Evolutionary conservation across 2,329 filamentous ascomycete species (phyloP).

Genomic region (Alternaria ethzedia): DNA sequence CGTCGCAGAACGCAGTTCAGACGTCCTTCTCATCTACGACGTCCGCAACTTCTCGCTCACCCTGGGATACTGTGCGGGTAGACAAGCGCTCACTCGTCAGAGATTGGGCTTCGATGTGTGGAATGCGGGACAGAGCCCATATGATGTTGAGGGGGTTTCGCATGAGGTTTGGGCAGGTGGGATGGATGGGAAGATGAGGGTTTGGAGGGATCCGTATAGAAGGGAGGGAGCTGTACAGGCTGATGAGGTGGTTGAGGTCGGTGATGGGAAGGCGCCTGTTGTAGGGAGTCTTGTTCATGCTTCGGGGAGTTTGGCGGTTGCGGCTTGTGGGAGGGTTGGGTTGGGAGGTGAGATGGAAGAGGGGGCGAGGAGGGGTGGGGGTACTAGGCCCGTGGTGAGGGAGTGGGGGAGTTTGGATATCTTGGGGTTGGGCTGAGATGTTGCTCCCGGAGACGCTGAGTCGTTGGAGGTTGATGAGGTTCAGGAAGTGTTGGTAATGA

Average conservation of each 20-base stretch:
- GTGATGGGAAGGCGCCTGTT: conserved; percentile 21
- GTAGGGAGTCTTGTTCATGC: conserved; percentile 34
- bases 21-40: conserved; percentile 65
- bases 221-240: conserved; percentile 46
- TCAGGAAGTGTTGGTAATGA: not conserved
- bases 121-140: conserved; percentile 32
- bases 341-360: not conserved
- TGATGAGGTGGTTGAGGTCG: conserved; percentile 36
- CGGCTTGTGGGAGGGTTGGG: conserved; percentile 28
- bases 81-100: conserved; percentile 59
- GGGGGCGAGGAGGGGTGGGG: conserved; percentile 16
- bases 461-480: not conserved
- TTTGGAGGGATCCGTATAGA: conserved; percentile 43
- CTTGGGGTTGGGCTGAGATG: conserved; percentile 21
- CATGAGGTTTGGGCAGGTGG: conserved; percentile 67
- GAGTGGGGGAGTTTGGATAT: conserved; percentile 37
- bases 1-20: conserved; percentile 63
- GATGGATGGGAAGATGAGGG: conserved; percentile 60
- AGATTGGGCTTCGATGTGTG: conserved; percentile 63
- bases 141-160: conserved; percentile 23
- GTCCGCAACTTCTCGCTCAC: conserved; percentile 60
- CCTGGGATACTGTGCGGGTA: conserved; percentile 56
- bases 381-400: conserved; percentile 12
- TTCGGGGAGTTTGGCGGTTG: conserved; percentile 28
- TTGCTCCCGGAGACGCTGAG: not conserved